These are phyloP conservation scores for Scedosporium apiospermum DNA, from an alignment of 2,329 filamentous ascomycete genomes.

Conservation along the genomic window DNA sequence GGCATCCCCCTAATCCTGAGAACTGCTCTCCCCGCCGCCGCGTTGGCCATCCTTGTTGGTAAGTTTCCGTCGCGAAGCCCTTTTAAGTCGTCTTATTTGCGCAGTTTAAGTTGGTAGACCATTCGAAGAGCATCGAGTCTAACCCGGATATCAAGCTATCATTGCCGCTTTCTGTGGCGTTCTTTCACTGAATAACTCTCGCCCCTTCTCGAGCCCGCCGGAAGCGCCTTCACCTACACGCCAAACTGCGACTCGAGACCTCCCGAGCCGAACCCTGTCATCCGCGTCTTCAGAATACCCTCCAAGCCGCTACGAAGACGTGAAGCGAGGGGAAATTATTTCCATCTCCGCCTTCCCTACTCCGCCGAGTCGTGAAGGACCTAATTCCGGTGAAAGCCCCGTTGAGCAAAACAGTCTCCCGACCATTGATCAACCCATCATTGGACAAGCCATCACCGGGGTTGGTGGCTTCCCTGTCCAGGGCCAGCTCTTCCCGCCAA, in stretches of 20 bases:
- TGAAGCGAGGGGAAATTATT: conserved; percentile 31
- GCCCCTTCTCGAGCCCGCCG: conserved; percentile 19
- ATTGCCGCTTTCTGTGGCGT: conserved; percentile 28
- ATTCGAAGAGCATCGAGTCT: not conserved
- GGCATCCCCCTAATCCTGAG: conserved; percentile 31
- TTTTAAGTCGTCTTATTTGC: not conserved
- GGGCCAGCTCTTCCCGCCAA: conserved; percentile 31
- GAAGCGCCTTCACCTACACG: conserved; percentile 30
- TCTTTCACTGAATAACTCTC: conserved; percentile 20
- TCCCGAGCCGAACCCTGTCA: conserved; percentile 25
- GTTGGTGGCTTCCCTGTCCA: conserved; percentile 29
- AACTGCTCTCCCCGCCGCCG: conserved; percentile 41
- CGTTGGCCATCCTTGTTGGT: conserved; percentile 40
- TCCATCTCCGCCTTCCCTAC: conserved; percentile 24
- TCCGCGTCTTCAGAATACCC: conserved; percentile 34
- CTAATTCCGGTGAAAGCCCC: conserved; percentile 11
- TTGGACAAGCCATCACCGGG: conserved; percentile 23
- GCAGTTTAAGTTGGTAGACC: no score
- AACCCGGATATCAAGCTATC: conserved; percentile 12
- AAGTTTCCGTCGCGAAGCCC: conserved; percentile 14
- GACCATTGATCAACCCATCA: conserved; percentile 25
- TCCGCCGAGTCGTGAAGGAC: conserved; percentile 15
- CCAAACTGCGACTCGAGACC: conserved; percentile 14
- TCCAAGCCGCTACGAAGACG: conserved; percentile 37
- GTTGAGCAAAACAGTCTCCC: conserved; percentile 22